Conservation (phyloP, 2,329 filamentous ascomycete genomes). For the Stagonosporopsis vannaccii region DNA sequence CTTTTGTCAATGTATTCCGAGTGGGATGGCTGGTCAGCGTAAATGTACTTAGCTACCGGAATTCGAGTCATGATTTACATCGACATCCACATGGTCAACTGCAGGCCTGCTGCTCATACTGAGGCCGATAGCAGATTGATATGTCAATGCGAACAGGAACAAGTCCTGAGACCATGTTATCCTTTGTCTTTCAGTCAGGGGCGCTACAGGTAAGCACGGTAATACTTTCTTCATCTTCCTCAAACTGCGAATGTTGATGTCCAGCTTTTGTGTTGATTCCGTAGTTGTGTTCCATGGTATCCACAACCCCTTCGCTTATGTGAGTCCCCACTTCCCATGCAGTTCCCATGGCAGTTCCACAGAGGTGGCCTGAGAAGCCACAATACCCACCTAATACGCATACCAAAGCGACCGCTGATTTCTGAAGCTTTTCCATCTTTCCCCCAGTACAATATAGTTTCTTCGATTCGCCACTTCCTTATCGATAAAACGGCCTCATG, state of each 20-base stretch:
- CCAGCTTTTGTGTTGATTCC: no score
- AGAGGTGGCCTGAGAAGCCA: background rate
- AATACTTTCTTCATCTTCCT: background rate
- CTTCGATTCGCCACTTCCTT: background rate
- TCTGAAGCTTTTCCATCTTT: background rate
- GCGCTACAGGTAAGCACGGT: background rate
- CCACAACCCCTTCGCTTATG: background rate
- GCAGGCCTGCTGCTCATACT: no score
- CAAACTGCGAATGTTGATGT: no score
- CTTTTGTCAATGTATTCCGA: constrained; percentile 46
- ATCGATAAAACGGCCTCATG: constrained; percentile 23
- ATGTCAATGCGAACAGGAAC: no score
- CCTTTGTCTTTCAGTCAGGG: background rate
- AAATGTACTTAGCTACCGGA: background rate
- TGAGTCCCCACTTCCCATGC: background rate
- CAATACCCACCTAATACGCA: background rate
- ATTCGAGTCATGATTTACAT: background rate
- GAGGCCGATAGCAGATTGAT: no score
- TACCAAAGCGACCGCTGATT: no score
- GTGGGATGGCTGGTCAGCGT: constrained; percentile 30
- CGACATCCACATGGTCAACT: no score
- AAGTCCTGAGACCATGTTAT: background rate
- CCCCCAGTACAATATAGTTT: background rate
- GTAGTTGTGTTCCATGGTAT: no score
- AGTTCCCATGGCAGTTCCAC: background rate